Base-by-base conservation (phyloP, 805 yeast species). In the Saccharomycopsis sp. region DNA sequence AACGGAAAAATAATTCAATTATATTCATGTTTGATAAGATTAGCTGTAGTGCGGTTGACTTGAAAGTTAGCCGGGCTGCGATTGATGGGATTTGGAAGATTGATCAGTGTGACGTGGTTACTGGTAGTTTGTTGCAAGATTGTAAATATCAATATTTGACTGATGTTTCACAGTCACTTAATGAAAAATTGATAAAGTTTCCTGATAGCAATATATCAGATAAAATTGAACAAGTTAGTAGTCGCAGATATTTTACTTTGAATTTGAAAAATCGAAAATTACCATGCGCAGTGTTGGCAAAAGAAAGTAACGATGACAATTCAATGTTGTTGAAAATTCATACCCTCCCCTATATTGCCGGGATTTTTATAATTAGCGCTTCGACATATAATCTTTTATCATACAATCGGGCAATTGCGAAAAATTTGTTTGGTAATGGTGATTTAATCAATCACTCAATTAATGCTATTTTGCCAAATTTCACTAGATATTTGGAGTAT, bases 21-120 rank as follows among this genome's bases (percentile, higher is more conserved):
- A 81, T 87, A 40, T 80, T 93, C 66, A 86, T 86, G 66, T 81
- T 89, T 57, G 95, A 88, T 56, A 93, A 86, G 57, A 86, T 88
- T 23, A 85, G 79, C 2, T 77, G 82, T 56, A 79, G 74, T 55
- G 77, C 81, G n/a, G 68, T 78, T 45, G 85, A 81, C 56, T 60
- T 80, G 7, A 60, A 69, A 8, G 62, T 79, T 20, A 66, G 66
- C 52, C 44, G 32, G 22, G 20, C 4, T 24, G 17, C 23, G 23
- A n/a, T 27, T 16, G 23, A 17, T 5, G 4, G 26, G 16, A 11
- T 20, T 14, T 50, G 48, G 53, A 47, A 54, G 6, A 62, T 65
- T n/a, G 48, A 43, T 7, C 11, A 53, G 2, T 35, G 45, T 19
- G 47, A 52, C 5, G 52, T 49, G 36, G 62, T 58, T 14, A 42